Evolutionary conservation across 1,284 basidiomycete genomes (phyloP), one percentile per base, ranked within the genome.

Genomic region (Omphalotus olearius): DNA sequence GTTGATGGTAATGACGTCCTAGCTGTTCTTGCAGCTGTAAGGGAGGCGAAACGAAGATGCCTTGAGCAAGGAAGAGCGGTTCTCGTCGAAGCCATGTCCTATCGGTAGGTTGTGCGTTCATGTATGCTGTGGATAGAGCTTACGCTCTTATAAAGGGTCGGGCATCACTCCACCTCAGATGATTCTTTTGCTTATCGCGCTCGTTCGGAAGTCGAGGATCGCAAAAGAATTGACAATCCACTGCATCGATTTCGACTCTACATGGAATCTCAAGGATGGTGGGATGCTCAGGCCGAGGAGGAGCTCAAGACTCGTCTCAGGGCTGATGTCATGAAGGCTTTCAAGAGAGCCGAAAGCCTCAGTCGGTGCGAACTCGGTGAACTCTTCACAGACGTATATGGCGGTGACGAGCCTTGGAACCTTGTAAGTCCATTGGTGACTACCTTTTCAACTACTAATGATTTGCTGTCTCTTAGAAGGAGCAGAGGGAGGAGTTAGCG

Each of bases 1-100:
- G 94, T 98, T 2, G 94, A 98, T 62, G 95, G 95, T 13, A 98
- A 98, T 65, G 94, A 98, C 64, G 76, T 93, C 6, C 75, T 98
- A 1, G 94, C 94, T 0, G 93, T 98, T 1, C 74, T 91, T 17
- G 73, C 74, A n/a, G 92, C 90, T 2, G 84, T 92, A 11, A 78
- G 79, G 45, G 91, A 93, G 62, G 95, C 90, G 6, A 74, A 92
- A 45, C 70, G 75, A 51, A 73, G 86, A 42, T 93, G 92, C 56
- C 73, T 96, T 13, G 82, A 87, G 57, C 82, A 87, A 51, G 85
- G 89, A 30, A 80, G 91, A 38, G 91, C 89, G 6, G 90, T 97
- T 0, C 74, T 98, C 30, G 79, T 98, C 50, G 94, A 98, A 71
- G 90, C 91, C 4, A 94, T 96, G 91, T 89, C 86, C 2, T 96